A percentile compares a stretch with the other conserved stretches of the same genome.
These are phyloP conservation scores for Chrysosporium keratinophilum DNA, from an alignment of 2,329 filamentous ascomycete genomes.

Conservation along the genomic window DNA sequence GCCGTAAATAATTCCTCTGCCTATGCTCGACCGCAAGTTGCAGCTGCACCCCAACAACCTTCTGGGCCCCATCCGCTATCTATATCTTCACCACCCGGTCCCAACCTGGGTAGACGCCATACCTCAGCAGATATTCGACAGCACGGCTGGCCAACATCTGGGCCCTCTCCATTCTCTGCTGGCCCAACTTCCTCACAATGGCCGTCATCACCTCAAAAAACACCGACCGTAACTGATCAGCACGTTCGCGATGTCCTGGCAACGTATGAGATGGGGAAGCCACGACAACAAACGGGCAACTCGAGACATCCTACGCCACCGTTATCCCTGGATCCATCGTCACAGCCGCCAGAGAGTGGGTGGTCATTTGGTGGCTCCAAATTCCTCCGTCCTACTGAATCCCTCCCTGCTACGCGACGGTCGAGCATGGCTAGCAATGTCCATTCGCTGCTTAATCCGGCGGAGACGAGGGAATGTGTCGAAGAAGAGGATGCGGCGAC, in stretches of 20 bases:
- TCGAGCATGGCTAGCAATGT: conserved; percentile 64
- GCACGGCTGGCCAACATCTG: conserved; percentile 57
- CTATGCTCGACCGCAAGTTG: conserved; percentile 59
- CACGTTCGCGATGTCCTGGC: conserved; percentile 53
- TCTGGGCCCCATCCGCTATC: conserved; percentile 51
- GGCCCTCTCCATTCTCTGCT: conserved; percentile 56
- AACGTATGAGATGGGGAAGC: conserved; percentile 54
- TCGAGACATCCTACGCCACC: conserved; percentile 48
- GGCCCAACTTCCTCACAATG: conserved; percentile 53
- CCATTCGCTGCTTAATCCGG: conserved; percentile 56
- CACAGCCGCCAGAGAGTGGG: conserved; percentile 43
- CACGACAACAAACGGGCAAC: conserved; percentile 37
- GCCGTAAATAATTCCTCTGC: conserved; percentile 54
- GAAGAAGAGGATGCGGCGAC: conserved; percentile 50
- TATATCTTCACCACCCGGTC: conserved; percentile 47
- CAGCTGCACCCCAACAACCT: conserved; percentile 54
- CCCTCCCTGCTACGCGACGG: conserved; percentile 51
- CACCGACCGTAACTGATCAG: conserved; percentile 46
- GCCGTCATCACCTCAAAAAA: conserved; percentile 55
- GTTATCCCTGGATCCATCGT: conserved; percentile 34
- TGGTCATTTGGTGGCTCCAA: conserved; percentile 45
- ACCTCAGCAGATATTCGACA: conserved; percentile 93
- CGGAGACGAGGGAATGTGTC: conserved; percentile 55
- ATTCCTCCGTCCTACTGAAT: conserved; percentile 31
- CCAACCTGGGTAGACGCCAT: conserved; percentile 69